Evolutionary conservation across 2,329 filamentous ascomycete genomes (phyloP), one percentile per base, ranked within the genome.

Genomic region (Phialophora verrucosa): DNA sequence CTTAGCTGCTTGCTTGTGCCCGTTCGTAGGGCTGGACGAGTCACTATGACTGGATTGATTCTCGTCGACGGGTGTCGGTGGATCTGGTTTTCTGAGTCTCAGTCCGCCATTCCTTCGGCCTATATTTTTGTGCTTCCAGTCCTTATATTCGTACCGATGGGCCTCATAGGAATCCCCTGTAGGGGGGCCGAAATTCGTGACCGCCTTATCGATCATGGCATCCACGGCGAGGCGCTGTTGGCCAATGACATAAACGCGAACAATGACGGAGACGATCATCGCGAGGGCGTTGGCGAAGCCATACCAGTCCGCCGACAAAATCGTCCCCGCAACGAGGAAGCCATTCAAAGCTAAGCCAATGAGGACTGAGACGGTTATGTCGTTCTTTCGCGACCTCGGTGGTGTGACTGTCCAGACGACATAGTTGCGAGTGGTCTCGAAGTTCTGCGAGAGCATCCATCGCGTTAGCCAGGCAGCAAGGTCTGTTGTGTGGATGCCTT

Each of bases 401-500:
- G 57, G 49, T 12, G 63, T 65, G 29, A 70, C 55, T 31, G 38
- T 64, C 66, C 65, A 69, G 17, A 55, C 51, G 3, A 69, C 67
- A 55, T 59, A 67, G 54, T 59, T 68, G 23, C 69, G 61, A 32
- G 68, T 69, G 5, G 23, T 31, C 25, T 62, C 57, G 59, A 69
- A 70, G 17, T 70, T 35, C 49, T 71, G 68, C 14, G 63, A 63
- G 29, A 64, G 31, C 42, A 71, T 66, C 69, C 69, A 71, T 38
- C 69, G 35, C 10, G 68, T 68, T 29, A 71, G 64, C 68, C 68
- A 70, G 56, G 54, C 64, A 20, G 65, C 57, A 38, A 71, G 38
- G 47, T 71, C 70, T 1, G 71, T 72, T 11, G 71, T 70, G 32
- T 64, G 66, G 54, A 73, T 71, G 25, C 70, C 71, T 12, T 65